Percentiles rank a stretch among this genome's conserved stretches.
Evolutionary conservation across 441 rosid species (phyloP).

Genomic region (Gossypium schwendimanii): DNA sequence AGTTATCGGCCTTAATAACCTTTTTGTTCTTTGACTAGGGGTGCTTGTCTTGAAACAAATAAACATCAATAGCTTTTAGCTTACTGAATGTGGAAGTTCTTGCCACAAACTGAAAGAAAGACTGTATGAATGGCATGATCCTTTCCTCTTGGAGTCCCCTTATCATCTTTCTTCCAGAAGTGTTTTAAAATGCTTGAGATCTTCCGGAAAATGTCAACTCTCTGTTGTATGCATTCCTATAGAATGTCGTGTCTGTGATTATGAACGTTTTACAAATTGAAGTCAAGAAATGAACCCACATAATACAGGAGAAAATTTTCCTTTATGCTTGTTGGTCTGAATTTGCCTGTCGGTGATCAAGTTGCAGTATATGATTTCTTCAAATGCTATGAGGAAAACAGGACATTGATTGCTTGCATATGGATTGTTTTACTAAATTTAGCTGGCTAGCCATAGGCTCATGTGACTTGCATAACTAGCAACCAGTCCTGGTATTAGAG

Average conservation of each 20-base stretch:
- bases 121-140: neutral
- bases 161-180: neutral
- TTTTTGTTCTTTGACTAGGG: neutral
- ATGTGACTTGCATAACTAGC: neutral
- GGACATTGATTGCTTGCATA: neutral
- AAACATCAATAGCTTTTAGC: neutral
- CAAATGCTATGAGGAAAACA: neutral
- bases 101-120: neutral
- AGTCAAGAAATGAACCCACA: neutral
- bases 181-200: neutral
- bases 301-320: neutral
- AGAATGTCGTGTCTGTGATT: neutral
- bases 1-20: neutral
- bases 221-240: neutral
- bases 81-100: neutral
- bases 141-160: neutral
- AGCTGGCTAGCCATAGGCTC: neutral
- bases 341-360: neutral
- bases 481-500: neutral
- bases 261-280: neutral
- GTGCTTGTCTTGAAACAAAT: neutral
- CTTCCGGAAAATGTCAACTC: neutral
- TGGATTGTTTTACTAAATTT: neutral
- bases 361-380: neutral
- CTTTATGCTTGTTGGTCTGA: neutral